Evolutionary conservation across 2,329 filamentous ascomycete species (phyloP), one percentile per base, ranked within the genome.

Genomic region (Aaosphaeria arxii): DNA sequence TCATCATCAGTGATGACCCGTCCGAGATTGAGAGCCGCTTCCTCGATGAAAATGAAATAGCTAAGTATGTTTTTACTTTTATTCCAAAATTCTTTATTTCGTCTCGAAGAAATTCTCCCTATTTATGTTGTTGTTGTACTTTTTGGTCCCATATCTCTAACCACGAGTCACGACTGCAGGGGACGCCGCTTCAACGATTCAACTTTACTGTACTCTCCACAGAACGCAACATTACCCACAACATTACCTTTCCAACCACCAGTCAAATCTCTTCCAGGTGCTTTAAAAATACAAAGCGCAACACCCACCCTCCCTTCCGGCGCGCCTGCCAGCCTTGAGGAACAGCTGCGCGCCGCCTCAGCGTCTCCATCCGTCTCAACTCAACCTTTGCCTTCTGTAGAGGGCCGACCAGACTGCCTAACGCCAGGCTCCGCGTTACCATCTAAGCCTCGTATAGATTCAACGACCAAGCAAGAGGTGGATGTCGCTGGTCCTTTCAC

Each of bases 11-110:
- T 62, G 78, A 72, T 61, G 71, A 74, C 50, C 73, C 76, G 52
- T 72, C 75, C 58, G 75, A 81, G 59, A 71, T 76, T 55, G 77
- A 82, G 66, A 66, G 71, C 56, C 72, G 70, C 41, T 82, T 83
- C 57, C 75, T 84, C 52, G 77, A 82, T 63, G 72, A 75, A 57
- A 82, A 83, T 67, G 77, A 82, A 55, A 71, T 84, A 38, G 62
- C 75, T 56, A 78, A 78, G 82, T 84, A 76, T 71, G 78, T 70
- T 39, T 17, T 24, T 40, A 54, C 48, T 48, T 35, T 43, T 24
- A 40, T 44, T 30, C 43, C 39, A 30, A 17, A 11, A 30, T 38
- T 42, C 41, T 30, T 31, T 3, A 40, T 30, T 35, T 33, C 30
- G 44, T 42, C 24, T 45, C 43, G 24, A 36, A 30, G 44, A 48